Base-by-base conservation (phyloP, 768 basidiomycete species). In the Mycena maculata region DNA sequence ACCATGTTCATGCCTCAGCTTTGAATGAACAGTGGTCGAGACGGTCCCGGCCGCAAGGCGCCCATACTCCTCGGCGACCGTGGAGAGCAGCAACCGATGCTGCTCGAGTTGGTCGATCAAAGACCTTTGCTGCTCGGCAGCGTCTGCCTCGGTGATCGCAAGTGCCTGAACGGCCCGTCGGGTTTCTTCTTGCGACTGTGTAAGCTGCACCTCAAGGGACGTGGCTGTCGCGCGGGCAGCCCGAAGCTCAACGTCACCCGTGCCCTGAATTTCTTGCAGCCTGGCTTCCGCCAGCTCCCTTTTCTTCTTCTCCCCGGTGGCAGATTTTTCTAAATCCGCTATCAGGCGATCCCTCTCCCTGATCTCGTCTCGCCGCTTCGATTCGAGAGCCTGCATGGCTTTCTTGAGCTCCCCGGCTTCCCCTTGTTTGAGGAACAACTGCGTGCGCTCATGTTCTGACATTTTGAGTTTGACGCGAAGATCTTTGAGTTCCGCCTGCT, bases 401-500 rank as follows among this genome's bases (percentile, higher is more conserved):
- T 84, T 87, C 72, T 83, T 88, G 15, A 82, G 67, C 6, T 91
- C 89, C 1, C 73, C 77, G 0, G 80, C 75, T 57, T 90, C 90
- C 11, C 78, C 81, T 41, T 87, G 87, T 65, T 89, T 89, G 2
- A 81, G 75, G 4, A 82, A 75, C 6, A 87, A 73, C 66, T 88
- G 87, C 13, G 79, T 72, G 33, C 84, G 83, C 63, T 90, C 90
- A 62, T 88, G 84, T 66, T 92, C 91, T 6, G 82, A 80, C 53
- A 79, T 73, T 20, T 88, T 84, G 31, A 92, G 78, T 75, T 89
- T 92, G 41, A 81, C 73, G 18, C 87, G 85, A 6, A 91, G 74
- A 23, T 88, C 90, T 71, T 87, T 92, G 73, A 91, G 74, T 74
- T 92, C 90, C 0, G 80, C 76, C 71, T 91, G 87, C 63, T 91